phyloP scores from a whole-genome alignment of 345 rosid genomes.

The Eucalyptus curtisii region DNA sequence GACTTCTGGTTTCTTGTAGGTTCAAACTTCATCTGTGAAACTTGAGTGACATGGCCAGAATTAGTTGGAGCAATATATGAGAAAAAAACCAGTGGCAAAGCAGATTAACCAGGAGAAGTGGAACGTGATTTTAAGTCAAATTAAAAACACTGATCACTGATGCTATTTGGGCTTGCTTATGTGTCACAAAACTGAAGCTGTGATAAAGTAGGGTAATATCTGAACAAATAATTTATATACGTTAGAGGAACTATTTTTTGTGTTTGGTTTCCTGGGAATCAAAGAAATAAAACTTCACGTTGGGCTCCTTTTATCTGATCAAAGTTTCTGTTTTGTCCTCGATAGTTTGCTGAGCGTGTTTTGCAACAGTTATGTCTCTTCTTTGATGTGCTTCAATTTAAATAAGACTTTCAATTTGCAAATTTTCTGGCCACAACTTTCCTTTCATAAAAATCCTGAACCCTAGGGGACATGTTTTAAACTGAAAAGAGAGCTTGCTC shows the following conservation, averaged over 20 bases:
- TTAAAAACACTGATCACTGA: neutral
- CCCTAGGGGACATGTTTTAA: neutral
- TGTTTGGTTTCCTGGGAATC: neutral
- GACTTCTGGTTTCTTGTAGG: neutral
- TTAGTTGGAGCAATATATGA: neutral
- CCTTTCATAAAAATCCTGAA: neutral
- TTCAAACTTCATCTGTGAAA: neutral
- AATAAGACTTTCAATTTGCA: neutral
- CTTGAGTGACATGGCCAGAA: neutral
- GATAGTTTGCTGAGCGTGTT: neutral
- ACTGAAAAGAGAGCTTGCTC: neutral
- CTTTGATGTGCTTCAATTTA: neutral
- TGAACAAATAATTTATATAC: neutral
- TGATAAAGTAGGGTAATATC: neutral
- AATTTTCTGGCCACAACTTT: neutral
- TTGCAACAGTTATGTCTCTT: neutral
- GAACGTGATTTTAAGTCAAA: neutral
- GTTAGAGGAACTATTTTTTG: neutral
- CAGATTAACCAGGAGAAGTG: neutral
- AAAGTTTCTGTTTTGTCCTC: neutral
- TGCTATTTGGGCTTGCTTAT: neutral
- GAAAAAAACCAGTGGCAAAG: neutral
- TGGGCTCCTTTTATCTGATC: neutral
- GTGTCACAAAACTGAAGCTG: neutral
- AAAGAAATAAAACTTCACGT: neutral